These are phyloP conservation scores for Apiotrichum sp. DNA, from an alignment of 1,284 basidiomycete species.

Conservation along the genomic window DNA sequence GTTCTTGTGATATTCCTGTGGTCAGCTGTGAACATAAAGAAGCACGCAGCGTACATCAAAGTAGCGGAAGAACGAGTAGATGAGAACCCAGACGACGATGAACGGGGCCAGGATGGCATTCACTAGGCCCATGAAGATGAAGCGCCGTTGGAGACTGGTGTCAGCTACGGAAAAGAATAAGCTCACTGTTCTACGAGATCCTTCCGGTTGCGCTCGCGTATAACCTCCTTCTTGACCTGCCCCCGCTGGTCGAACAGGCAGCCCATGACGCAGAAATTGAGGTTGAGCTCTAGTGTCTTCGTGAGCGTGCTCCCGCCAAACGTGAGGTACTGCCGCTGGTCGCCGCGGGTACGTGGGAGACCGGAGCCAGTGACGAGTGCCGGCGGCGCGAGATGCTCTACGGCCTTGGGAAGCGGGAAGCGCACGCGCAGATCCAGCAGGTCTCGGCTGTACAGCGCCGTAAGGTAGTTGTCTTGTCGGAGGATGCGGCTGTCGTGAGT, in stretches of 20 bases:
- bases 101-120: constrained; percentile 95
- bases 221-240: constrained; percentile 79
- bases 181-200: constrained; percentile 73
- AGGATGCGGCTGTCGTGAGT: constrained; percentile 63
- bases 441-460: constrained; percentile 96
- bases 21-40: constrained; percentile 50
- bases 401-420: constrained; percentile 59
- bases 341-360: constrained; percentile 18
- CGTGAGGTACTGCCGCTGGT: constrained; percentile 30
- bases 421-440: constrained; percentile 73
- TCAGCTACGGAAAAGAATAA: background rate
- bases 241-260: constrained; percentile 86
- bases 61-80: constrained; percentile 99
- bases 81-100: constrained; percentile 90
- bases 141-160: constrained; percentile 66
- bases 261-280: constrained; percentile 88
- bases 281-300: constrained; percentile 89
- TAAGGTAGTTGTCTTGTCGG: constrained; percentile 96
- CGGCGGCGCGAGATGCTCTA: constrained; percentile 32
- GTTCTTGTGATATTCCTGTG: constrained; percentile 94
- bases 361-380: constrained; percentile 25
- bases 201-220: constrained; percentile 72
- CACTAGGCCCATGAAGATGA: constrained; percentile 92
- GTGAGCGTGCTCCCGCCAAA: constrained; percentile 57
- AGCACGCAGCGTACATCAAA: constrained; percentile 71